A percentile compares a stretch with the other conserved stretches of the same genome.
phyloP scores from a whole-genome alignment of 1,284 basidiomycete species.

The Grifola frondosa region DNA sequence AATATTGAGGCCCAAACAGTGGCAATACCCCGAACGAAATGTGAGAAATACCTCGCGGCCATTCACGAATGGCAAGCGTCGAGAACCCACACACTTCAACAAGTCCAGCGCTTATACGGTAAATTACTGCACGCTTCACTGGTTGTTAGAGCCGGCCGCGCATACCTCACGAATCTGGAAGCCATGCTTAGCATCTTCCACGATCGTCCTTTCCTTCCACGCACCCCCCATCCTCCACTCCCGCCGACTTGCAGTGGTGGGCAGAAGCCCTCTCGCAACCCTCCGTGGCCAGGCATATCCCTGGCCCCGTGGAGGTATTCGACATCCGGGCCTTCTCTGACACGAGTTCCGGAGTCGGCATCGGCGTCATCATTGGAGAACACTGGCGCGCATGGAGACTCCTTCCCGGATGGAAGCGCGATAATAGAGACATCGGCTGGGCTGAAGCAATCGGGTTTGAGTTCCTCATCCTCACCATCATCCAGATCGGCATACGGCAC shows the following conservation, averaged over 20 bases:
- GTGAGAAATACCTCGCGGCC: constrained; percentile 17
- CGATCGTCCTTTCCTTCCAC: constrained; percentile 28
- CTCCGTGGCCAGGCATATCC: constrained; percentile 26
- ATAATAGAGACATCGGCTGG: constrained; percentile 25
- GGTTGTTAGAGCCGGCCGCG: constrained; percentile 46
- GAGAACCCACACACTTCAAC: constrained; percentile 9
- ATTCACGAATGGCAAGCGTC: constrained; percentile 12
- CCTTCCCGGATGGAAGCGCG: constrained; percentile 32
- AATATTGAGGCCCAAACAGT: constrained; percentile 17
- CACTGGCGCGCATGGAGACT: constrained; percentile 39
- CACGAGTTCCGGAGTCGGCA: constrained; percentile 40
- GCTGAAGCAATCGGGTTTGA: constrained; percentile 35
- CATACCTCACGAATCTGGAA: constrained; percentile 46
- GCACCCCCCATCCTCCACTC: constrained; percentile 19
- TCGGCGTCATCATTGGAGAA: constrained; percentile 36
- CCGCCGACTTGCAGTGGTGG: constrained; percentile 42
- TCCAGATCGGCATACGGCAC: too few species aligned
- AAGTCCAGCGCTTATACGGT: constrained; percentile 23
- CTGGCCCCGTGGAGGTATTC: constrained; percentile 23
- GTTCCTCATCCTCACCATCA: constrained; percentile 30
- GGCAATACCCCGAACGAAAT: constrained; percentile 12
- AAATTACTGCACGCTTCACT: constrained; percentile 27
- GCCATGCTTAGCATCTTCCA: constrained; percentile 17
- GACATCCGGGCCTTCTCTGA: constrained; percentile 40
- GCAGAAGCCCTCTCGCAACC: constrained; percentile 9